Base-by-base conservation (phyloP, 140 eudicot species). In the Erigeron philadelphicus region DNA sequence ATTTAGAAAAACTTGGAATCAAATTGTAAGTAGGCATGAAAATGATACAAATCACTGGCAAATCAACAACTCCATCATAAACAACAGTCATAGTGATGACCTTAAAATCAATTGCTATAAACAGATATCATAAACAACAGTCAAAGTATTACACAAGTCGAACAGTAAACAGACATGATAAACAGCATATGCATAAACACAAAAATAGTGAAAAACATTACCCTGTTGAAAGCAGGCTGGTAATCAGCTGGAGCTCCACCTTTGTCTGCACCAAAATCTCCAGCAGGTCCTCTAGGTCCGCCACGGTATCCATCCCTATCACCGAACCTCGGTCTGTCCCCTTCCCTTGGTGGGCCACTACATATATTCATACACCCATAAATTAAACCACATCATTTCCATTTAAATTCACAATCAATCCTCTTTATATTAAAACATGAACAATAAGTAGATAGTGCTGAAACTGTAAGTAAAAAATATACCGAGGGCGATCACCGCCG, bases 401-500 rank as follows among this genome's bases (percentile, higher is more conserved):
- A 31, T 31, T 31, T 31, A 31, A 31, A 31, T 1, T 31, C 38
- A 31, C 38, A 31, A 31, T 31, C 38, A 31, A 31, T 31, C 38
- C 4, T 31, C 38, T 31, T 31, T 3, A 2, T 31, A 31, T 4
- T 1, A 31, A 31, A 2, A 31, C 38, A 31, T 31, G 38, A 31
- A 31, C 38, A 2, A 31, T 31, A 31, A 1, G 38, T 31, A 31
- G 5, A 31, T 2, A 31, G 38, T 31, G 38, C 38, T 47, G 15
- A 3, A 47, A 47, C n/a, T 48, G 54, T 48, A 47, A n/a, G 5
- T 47, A 47, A 9, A n/a, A 11, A 9, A 45, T n/a, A 2, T 75
- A 84, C 90, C 90, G 82, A 4, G 90, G 90, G 62, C 90, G 84
- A 52, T 84, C 90, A n/a, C 89, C 89, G 9, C 92, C 88, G 9